These are phyloP conservation scores for Clarireedia paspali DNA, from an alignment of 2,329 filamentous ascomycete genomes.

Conservation along the genomic window DNA sequence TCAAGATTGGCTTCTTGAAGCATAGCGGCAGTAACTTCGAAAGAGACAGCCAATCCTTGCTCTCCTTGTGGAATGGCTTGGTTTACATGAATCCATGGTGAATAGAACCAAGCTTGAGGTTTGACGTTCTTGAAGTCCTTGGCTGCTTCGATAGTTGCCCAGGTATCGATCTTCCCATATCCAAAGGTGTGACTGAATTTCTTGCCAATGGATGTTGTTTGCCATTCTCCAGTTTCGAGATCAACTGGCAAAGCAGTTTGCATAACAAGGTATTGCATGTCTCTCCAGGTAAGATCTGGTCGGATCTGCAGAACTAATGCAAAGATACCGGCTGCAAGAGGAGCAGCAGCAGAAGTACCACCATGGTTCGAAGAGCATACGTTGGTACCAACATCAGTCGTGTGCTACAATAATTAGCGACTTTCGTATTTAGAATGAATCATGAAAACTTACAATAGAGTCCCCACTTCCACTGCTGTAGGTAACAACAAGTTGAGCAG, in stretches of 20 bases:
- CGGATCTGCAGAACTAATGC: slow-evolving; percentile 79
- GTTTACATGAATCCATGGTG: slow-evolving; percentile 88
- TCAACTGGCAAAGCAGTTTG: slow-evolving; percentile 78
- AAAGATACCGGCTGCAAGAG: slow-evolving; percentile 85
- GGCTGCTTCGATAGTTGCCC: slow-evolving; percentile 73
- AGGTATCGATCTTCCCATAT: slow-evolving; percentile 91
- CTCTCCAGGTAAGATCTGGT: slow-evolving; percentile 85
- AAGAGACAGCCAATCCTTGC: slow-evolving; percentile 68
- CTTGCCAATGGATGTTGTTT: slow-evolving; percentile 70
- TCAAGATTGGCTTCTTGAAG: slow-evolving; percentile 75
- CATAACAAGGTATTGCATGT: slow-evolving; percentile 86
- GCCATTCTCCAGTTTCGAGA: slow-evolving; percentile 67
- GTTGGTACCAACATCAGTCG: slow-evolving; percentile 84
- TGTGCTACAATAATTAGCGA: slow-evolving; percentile 50
- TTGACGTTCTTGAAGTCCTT: slow-evolving; percentile 85
- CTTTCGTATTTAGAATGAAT: not conserved
- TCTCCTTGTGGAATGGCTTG: slow-evolving; percentile 79
- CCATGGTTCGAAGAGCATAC: slow-evolving; percentile 77
- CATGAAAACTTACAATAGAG: slow-evolving; percentile 54
- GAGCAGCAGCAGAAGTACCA: slow-evolving; percentile 91
- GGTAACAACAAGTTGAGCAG: slow-evolving; percentile 88
- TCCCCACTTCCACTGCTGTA: slow-evolving; percentile 89
- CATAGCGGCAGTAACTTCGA: slow-evolving; percentile 76
- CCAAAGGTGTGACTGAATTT: slow-evolving; percentile 92
- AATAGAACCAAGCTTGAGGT: slow-evolving; percentile 90